These are phyloP conservation scores for Luffa acutangula DNA, from an alignment of 306 rosid genomes.

Conservation along the genomic window DNA sequence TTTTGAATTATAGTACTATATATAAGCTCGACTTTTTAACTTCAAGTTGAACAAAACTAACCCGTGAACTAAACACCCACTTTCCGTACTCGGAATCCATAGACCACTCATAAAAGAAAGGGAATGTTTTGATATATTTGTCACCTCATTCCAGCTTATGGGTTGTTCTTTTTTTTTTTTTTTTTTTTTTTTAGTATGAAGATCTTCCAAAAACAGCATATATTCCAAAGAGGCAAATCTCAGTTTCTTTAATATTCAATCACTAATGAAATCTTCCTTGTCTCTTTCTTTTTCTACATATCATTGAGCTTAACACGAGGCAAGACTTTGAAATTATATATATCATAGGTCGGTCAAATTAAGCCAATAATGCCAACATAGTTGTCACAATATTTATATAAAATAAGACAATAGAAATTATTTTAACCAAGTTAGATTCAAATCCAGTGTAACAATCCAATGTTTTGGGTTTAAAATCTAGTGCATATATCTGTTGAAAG, in stretches of 20 bases:
- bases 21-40: no score
- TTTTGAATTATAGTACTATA: no score
- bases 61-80: background rate
- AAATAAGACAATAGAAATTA: background rate
- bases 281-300: background rate
- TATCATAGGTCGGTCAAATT: background rate
- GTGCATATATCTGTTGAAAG: background rate
- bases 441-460: background rate
- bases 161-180: background rate
- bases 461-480: background rate
- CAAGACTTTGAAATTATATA: background rate
- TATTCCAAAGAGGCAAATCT: conserved; percentile 6
- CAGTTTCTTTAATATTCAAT: conserved; percentile 5
- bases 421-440: background rate
- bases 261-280: background rate
- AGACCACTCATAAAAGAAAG: background rate
- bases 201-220: background rate
- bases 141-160: background rate
- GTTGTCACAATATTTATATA: conserved; percentile 8
- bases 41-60: background rate
- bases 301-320: background rate
- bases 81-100: background rate
- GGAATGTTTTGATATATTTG: background rate
- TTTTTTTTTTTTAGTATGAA: background rate
- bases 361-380: background rate